Conservation (phyloP, 169 alveolate genomes). For the Theileria equi region DNA sequence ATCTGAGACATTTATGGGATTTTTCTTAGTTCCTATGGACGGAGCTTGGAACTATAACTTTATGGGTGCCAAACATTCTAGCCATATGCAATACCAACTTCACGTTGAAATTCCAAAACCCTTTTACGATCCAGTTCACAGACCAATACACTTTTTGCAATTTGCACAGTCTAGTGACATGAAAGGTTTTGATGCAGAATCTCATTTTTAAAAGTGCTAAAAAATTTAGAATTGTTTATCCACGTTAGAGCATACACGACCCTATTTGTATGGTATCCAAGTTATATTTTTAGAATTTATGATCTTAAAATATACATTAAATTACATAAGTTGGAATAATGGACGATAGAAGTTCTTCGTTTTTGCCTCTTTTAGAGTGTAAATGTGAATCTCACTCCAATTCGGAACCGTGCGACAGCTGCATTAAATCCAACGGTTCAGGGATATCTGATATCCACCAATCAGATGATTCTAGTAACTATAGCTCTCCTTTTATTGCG, state of each 20-base stretch:
- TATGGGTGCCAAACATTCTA: constrained; percentile 92
- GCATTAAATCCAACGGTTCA: neutral
- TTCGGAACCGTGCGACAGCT: constrained; percentile 9
- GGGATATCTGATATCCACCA: neutral
- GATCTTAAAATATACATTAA: too few relatives aligned
- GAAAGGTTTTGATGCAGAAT: constrained; percentile 36
- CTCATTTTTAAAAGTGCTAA: constrained; percentile 14
- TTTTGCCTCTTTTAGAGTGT: neutral
- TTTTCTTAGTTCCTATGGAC: constrained; percentile 97
- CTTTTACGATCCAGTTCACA: constrained; percentile 95
- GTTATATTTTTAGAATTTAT: too few relatives aligned
- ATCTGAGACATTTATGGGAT: constrained; percentile 96
- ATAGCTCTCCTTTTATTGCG: constrained; percentile 1
- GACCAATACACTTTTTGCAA: constrained; percentile 89
- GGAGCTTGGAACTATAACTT: constrained; percentile 99
- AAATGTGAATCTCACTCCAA: neutral
- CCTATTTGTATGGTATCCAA: too few relatives aligned
- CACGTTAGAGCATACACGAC: neutral
- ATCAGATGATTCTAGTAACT: neutral
- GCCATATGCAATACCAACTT: constrained; percentile 89
- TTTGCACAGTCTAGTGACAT: constrained; percentile 71
- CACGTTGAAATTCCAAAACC: constrained; percentile 93
- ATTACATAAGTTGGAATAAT: neutral
- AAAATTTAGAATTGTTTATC: neutral
- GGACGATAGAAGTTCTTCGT: neutral